Evolutionary conservation across 2,329 filamentous ascomycete species (phyloP), one percentile per base, ranked within the genome.

Genomic region (Dichotomopilus funicola): DNA sequence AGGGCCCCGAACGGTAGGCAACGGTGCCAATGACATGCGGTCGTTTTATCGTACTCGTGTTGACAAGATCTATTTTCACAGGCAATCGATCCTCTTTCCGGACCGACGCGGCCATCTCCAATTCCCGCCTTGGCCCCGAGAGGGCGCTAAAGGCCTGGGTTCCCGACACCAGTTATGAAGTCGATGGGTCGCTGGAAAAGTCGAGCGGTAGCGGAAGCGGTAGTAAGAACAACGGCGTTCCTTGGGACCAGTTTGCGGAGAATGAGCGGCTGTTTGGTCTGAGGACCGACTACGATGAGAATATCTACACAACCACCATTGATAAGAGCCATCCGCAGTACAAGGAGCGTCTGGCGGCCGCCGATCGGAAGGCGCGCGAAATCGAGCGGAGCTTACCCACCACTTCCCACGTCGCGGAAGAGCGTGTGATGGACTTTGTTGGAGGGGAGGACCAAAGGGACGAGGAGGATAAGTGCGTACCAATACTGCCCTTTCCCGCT

Each of bases 191-290:
- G 48, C 77, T 96, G 31, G 90, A 94, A 65, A 82, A 75, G 50
- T 64, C 77, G 2, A 64, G 68, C n/a, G 71, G 68, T 51, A 66
- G 71, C 12, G 75, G 73, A 27, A 27, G 19, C 19, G 19, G 19
- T 27, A 27, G 19, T 27, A 27, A 27, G 19, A 27, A 27, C 19
- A 27, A 27, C 19, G 19, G 19, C 19, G 19, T 27, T 6, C 75
- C 73, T 8, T 99, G 94, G 94, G 92, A 99, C 69, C 94, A 99
- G 70, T 99, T 99, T 67, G 88, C 89, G 56, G 86, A 82, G 60
- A 97, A 97, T 66, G 89, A 95, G 72, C 80, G 84, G 54, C 82
- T 90, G 35, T 97, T 96, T 67, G 94, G 94, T 38, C 74, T 95
- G 41, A 89, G 84, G 71, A 94, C 88, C 51, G 90, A 91, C 65